Base-by-base conservation (phyloP, 2,329 filamentous ascomycete species). In the Mycogone perniciosa region DNA sequence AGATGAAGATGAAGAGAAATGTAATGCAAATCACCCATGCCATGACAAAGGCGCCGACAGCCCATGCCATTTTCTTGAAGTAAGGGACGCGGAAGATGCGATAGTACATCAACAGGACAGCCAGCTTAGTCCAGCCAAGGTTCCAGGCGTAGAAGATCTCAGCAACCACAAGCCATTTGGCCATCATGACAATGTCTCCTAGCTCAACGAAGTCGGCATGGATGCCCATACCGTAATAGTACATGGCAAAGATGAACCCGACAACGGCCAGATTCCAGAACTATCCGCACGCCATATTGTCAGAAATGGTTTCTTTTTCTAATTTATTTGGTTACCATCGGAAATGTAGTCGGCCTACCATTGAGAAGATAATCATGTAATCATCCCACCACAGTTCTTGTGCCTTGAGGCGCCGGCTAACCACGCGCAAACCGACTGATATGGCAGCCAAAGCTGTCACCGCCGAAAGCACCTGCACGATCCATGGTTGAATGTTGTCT, bases 1-100 rank as follows among this genome's bases (percentile, higher is more conserved):
- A 80, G 57, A 77, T 74, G 57, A 80, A 79, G 51, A 77, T 69
- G 59, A 72, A 74, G 38, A 77, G 65, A 46, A 74, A 74, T 7
- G 72, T 73, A 54, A 76, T 72, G 50, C 65, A 66, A 31, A 78
- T 62, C 31, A 71, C 69, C 75, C 76, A 79, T 26, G 62, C 61
- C 51, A 77, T 65, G 35, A 73, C 67, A 6, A 79, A 70, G 11
- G 56, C 53, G 7, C 68, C 71, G 5, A 77, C 65, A 3, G 62
- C 58, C 57, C 67, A 70, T 1, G 68, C 67, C 58, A 68, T 68
- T 52, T 64, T 69, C 56, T 70, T 70, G 53, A 77, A 73, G 51
- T 66, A 67, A 0, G 64, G 63, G 4, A 72, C 63, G 20, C 65
- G 72, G 44, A 79, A 79, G 55, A 79, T 76, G 57, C 75, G 74